These are phyloP conservation scores for Intubia oerlemansii DNA, from an alignment of 2,329 filamentous ascomycete genomes.

Conservation along the genomic window DNA sequence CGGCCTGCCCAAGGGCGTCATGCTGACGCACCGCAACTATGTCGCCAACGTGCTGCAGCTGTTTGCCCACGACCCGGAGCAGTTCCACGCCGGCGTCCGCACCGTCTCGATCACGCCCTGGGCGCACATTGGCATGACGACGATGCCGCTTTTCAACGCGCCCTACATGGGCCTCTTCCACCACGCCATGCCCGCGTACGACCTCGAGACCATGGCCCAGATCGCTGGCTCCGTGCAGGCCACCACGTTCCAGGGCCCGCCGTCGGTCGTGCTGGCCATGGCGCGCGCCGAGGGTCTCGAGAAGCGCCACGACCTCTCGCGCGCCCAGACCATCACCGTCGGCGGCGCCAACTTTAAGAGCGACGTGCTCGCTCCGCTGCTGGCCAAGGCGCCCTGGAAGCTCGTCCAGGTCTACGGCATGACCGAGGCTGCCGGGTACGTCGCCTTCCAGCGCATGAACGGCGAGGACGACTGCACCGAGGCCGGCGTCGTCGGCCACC, in stretches of 20 bases:
- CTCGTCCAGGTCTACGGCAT: conserved; percentile 22
- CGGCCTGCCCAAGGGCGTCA: conserved; percentile 24
- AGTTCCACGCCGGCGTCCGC: conserved; percentile 14
- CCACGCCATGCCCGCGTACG: conserved; percentile 20
- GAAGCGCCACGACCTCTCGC: conserved; percentile 16
- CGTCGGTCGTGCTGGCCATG: conserved; percentile 17
- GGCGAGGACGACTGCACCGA: too few species aligned
- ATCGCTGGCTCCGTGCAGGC: conserved; percentile 16
- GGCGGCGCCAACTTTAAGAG: conserved; percentile 16
- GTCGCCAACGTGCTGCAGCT: conserved; percentile 18
- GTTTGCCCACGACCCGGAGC: conserved; percentile 14
- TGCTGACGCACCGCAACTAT: conserved; percentile 22
- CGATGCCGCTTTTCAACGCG: conserved; percentile 20
- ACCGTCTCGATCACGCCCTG: conserved; percentile 21
- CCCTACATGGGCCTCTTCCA: conserved; percentile 22
- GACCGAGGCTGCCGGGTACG: conserved; percentile 22
- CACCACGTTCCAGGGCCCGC: conserved; percentile 19
- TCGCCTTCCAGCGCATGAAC: conserved; percentile 17
- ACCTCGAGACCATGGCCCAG: conserved; percentile 14
- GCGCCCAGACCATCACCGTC: conserved; percentile 15
- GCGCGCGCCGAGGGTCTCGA: conserved; percentile 16
- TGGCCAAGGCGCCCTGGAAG: conserved; percentile 15
- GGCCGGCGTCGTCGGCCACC: too few species aligned
- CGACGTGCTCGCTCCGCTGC: conserved; percentile 13
- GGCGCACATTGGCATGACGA: conserved; percentile 22